phyloP scores from a whole-genome alignment of 2,329 filamentous ascomycete genomes.

The Fusarium sterilihyphosum region DNA sequence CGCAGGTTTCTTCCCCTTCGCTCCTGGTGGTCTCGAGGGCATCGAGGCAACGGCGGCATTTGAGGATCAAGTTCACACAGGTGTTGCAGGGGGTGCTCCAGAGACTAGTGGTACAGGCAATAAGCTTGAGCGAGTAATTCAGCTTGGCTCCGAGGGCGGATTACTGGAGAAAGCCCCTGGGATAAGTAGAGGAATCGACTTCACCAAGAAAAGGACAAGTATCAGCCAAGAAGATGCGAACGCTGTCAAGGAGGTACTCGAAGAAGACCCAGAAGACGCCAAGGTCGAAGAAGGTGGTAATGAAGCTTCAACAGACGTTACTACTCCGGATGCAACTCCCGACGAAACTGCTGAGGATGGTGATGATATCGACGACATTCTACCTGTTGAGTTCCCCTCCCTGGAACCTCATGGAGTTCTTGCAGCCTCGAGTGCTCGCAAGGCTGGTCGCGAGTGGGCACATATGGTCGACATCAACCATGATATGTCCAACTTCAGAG shows the following conservation, averaged over 20 bases:
- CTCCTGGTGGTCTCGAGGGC: conserved; percentile 87
- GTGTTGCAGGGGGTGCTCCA: conserved; percentile 54
- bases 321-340: conserved; percentile 41
- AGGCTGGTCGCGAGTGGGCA: conserved; percentile 89
- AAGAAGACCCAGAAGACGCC: conserved; percentile 59
- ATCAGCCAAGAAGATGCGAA: conserved; percentile 70
- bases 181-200: conserved; percentile 79
- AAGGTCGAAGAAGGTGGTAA: conserved; percentile 42
- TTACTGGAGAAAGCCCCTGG: conserved; percentile 86
- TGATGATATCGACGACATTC: conserved; percentile 81
- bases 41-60: conserved; percentile 86
- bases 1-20: conserved; percentile 93
- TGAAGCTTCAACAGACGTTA: conserved; percentile 34
- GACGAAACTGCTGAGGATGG: conserved; percentile 59
- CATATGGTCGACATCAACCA: conserved; percentile 97
- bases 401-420: conserved; percentile 85
- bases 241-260: conserved; percentile 74
- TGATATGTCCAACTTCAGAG: conserved; percentile 91
- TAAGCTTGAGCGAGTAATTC: conserved; percentile 85
- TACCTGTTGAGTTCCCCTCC: conserved; percentile 93
- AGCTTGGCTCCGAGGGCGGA: conserved; percentile 79
- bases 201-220: conserved; percentile 67
- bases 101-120: conserved; percentile 57
- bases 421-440: conserved; percentile 75
- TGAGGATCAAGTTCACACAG: conserved; percentile 76